Conservation (phyloP, 129 eudicot species). For the Heracleum sosnowskyi region DNA sequence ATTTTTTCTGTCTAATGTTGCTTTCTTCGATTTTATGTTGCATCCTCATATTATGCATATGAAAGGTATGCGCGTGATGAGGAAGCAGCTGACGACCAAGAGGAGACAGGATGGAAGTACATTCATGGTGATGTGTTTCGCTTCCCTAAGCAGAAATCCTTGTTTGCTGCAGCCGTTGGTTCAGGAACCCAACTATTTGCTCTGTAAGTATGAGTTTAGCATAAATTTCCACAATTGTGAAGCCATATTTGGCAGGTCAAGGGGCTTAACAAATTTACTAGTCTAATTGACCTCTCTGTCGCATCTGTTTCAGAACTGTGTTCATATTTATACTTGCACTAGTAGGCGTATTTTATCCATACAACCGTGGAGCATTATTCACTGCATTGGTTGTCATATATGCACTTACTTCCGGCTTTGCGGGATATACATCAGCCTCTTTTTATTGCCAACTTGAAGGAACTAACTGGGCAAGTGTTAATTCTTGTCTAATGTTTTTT, state of each 20-base stretch:
- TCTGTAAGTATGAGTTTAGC: conserved; percentile 31
- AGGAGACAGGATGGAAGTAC: conserved; percentile 75
- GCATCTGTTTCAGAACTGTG: conserved; percentile 30
- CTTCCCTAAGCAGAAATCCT: conserved; percentile 57
- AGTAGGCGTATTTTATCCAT: conserved; percentile 47
- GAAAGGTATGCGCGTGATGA: conserved; percentile 53
- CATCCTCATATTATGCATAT: conserved; percentile 4
- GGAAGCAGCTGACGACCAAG: conserved; percentile 49
- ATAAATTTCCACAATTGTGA: background rate
- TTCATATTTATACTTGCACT: conserved; percentile 44
- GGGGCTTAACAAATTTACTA: background rate
- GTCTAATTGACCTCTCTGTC: background rate
- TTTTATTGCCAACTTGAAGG: conserved; percentile 75
- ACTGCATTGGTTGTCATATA: conserved; percentile 53
- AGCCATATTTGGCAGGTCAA: background rate
- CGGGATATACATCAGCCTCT: conserved; percentile 68
- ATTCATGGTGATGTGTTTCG: conserved; percentile 79
- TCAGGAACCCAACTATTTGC: conserved; percentile 58
- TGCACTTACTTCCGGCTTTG: conserved; percentile 53
- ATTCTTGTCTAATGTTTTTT: background rate
- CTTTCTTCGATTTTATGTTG: background rate
- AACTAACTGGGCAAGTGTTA: conserved; percentile 47
- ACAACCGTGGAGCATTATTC: conserved; percentile 52
- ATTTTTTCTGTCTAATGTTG: background rate
- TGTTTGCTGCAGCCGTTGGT: conserved; percentile 68